A percentile compares a stretch with the other conserved stretches of the same genome.
Conservation (phyloP, 2,329 filamentous ascomycete genomes). For the Clathrospora elynae region DNA sequence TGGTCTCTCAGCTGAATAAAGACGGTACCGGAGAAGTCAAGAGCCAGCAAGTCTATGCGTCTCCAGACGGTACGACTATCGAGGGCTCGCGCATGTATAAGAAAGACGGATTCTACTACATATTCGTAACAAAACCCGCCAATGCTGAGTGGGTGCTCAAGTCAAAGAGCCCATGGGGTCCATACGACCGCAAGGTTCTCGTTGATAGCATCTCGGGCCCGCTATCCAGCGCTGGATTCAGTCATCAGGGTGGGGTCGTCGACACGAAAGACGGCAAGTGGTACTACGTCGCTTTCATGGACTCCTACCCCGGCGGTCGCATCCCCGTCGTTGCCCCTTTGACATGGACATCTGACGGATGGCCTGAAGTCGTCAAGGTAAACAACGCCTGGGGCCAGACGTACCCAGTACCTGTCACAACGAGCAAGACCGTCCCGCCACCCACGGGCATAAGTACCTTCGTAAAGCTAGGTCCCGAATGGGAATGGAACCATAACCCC, state of each 20-base stretch:
- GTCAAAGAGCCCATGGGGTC: slow-evolving; percentile 58
- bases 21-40: slow-evolving; percentile 56
- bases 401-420: slow-evolving; percentile 48
- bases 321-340: slow-evolving; percentile 64
- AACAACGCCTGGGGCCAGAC: slow-evolving; percentile 56
- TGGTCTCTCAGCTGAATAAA: slow-evolving; percentile 57
- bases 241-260: slow-evolving; percentile 63
- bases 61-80: slow-evolving; percentile 48
- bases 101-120: slow-evolving; percentile 61
- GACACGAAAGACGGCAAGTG: slow-evolving; percentile 59
- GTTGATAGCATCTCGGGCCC: slow-evolving; percentile 53
- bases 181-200: slow-evolving; percentile 56
- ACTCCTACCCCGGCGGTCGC: slow-evolving; percentile 61
- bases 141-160: slow-evolving; percentile 57
- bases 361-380: slow-evolving; percentile 52
- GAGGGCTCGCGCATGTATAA: slow-evolving; percentile 65
- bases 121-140: slow-evolving; percentile 57
- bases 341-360: slow-evolving; percentile 59
- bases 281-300: slow-evolving; percentile 65
- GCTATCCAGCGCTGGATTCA: slow-evolving; percentile 52
- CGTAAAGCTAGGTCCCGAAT: slow-evolving; percentile 50
- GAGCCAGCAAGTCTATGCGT: slow-evolving; percentile 53
- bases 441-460: slow-evolving; percentile 56
- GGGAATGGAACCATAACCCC: slow-evolving; percentile 69
- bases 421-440: slow-evolving; percentile 36